These are phyloP conservation scores for Paragyromitra xinjiangensis DNA, from an alignment of 495 filamentous ascomycete genomes.

Conservation along the genomic window DNA sequence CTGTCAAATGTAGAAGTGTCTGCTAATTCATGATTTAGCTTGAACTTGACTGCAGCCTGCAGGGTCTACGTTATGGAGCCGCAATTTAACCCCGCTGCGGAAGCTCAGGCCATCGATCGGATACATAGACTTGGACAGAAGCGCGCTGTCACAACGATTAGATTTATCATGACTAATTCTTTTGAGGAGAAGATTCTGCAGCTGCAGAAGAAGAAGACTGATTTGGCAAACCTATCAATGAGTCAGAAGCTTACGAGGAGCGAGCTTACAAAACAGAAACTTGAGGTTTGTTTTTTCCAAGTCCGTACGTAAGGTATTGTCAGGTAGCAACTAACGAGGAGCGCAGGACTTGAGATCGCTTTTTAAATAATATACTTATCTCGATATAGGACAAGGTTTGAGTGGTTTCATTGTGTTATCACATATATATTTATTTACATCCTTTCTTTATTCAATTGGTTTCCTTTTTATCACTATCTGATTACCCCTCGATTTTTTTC, in stretches of 20 bases:
- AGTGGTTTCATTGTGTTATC: not conserved
- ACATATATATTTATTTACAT: not conserved
- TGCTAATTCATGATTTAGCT: constrained; percentile 53
- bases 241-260: constrained; percentile 74
- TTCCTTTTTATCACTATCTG: not conserved
- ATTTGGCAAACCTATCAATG: constrained; percentile 86
- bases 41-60: constrained; percentile 87
- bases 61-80: constrained; percentile 97
- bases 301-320: not conserved
- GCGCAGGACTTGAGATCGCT: constrained; percentile 76
- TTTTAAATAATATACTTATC: constrained; percentile 69
- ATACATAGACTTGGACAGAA: constrained; percentile 93
- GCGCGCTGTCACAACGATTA: constrained; percentile 77
- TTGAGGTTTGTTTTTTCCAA: constrained; percentile 59
- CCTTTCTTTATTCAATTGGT: not conserved
- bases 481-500: not conserved
- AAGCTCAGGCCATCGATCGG: constrained; percentile 92
- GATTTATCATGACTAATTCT: constrained; percentile 86
- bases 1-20: not conserved
- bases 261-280: constrained; percentile 76
- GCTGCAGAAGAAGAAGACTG: constrained; percentile 88
- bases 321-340: not conserved
- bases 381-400: not conserved
- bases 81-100: constrained; percentile 93
- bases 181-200: constrained; percentile 95